A percentile compares a stretch with the other conserved stretches of the same genome.
Evolutionary conservation across 2,329 filamentous ascomycete species (phyloP).

Genomic region (Apiospora sp.): DNA sequence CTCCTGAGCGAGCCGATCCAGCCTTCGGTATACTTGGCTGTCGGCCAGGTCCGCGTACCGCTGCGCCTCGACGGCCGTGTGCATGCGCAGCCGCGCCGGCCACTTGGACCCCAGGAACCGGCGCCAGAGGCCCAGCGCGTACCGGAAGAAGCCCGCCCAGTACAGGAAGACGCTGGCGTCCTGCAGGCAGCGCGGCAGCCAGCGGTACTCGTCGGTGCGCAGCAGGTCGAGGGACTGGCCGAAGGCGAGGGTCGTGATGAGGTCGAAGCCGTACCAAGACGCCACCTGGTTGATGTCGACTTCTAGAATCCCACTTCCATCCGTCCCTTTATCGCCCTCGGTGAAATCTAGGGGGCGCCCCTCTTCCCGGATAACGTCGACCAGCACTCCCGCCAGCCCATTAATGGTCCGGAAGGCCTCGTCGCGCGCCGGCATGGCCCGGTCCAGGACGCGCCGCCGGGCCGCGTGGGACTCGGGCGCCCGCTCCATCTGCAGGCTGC

Average conservation of each 20-base stretch:
- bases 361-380: background rate
- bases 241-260: slow-evolving; percentile 23
- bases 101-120: slow-evolving; percentile 16
- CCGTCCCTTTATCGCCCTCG: background rate
- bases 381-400: background rate
- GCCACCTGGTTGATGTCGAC: slow-evolving; percentile 23
- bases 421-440: slow-evolving; percentile 24
- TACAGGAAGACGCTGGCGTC: slow-evolving; percentile 25
- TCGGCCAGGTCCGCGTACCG: slow-evolving; percentile 25
- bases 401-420: slow-evolving; percentile 19
- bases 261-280: slow-evolving; percentile 24
- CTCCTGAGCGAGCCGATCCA: background rate
- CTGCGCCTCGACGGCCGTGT: slow-evolving; percentile 8
- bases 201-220: slow-evolving; percentile 16
- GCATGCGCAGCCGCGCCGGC: slow-evolving; percentile 20
- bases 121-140: background rate
- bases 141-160: slow-evolving; percentile 21
- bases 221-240: slow-evolving; percentile 19
- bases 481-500: slow-evolving; percentile 23
- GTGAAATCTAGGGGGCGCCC: too few species aligned
- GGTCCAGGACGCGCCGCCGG: slow-evolving; percentile 23
- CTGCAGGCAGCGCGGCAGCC: slow-evolving; percentile 23
- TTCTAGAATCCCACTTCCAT: background rate
- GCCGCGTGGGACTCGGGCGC: slow-evolving; percentile 22
- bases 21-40: slow-evolving; percentile 9